Base-by-base conservation (phyloP, 768 basidiomycete species). In the Psilocybe cubensis region DNA sequence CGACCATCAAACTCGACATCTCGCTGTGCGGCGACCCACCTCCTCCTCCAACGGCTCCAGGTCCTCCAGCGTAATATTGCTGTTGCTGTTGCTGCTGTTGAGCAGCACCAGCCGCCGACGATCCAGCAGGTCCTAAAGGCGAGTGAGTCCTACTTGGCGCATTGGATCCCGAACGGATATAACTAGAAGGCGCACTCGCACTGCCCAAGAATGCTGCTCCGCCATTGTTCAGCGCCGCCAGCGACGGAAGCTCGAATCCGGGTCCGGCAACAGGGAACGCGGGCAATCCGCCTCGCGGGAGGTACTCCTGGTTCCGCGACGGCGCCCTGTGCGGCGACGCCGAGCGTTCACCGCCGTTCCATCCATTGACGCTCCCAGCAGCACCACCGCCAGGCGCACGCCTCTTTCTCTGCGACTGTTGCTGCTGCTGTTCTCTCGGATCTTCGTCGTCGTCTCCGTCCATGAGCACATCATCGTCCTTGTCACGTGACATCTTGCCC, bases 121-220 rank as follows among this genome's bases (percentile, higher is more conserved):
- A 57, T 20, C 65, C 65, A 4, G 76, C 79, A 61, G 81, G 84
- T 51, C 81, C 82, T 65, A 86, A 70, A 46, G 88, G 89, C 43
- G 88, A 89, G 68, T 91, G 88, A 50, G 88, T 87, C 63, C 88
- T 76, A 70, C 86, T 90, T 4, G 89, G 89, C 23, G 84, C 85
- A 60, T 82, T 79, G 46, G 83, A 87, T 55, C 85, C 79, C 21
- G 87, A 83, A 63, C 87, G 80, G 62, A 87, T 75, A 70, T 88
- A 88, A 68, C 84, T 82, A 49, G 81, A 75, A 43, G 76, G 76
- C 57, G 79, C 75, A 67, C 68, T 67, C n/a, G 67, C 64, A 61
- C 71, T 75, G 33, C 68, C 66, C 58, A 77, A 67, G 52, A 77
- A 72, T 27, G 71, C 68, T 12, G 65, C 64, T 40, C 65, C 64